These are phyloP conservation scores for Penicillium rolfsii DNA, from an alignment of 2,329 filamentous ascomycete genomes.

Conservation along the genomic window DNA sequence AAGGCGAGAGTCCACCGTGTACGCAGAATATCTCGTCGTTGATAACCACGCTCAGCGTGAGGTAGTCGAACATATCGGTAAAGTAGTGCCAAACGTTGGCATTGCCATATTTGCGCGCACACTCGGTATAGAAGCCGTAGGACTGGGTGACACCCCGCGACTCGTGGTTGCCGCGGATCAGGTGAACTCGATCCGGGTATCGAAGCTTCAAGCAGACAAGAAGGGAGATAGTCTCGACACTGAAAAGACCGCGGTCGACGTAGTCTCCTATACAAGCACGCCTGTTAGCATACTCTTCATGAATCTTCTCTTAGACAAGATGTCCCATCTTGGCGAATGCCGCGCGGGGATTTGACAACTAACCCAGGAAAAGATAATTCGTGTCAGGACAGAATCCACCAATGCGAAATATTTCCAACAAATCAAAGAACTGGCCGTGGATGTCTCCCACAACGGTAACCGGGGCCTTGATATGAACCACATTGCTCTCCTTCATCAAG, in stretches of 20 bases:
- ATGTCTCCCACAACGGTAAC: slow-evolving; percentile 98
- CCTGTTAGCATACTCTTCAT: slow-evolving; percentile 11
- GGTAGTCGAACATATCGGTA: slow-evolving; percentile 99
- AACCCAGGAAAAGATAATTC: slow-evolving; percentile 96
- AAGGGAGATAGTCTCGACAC: slow-evolving; percentile 96
- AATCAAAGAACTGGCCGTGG: slow-evolving; percentile 97
- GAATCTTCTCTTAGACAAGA: neutral
- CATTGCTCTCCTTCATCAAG: slow-evolving; percentile 99
- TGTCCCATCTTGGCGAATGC: neutral
- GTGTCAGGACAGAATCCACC: slow-evolving; percentile 97
- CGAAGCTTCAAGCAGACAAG: slow-evolving; percentile 96
- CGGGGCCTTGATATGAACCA: slow-evolving; percentile 92
- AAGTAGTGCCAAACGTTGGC: slow-evolving; percentile 99
- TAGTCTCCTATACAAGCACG: slow-evolving; percentile 75
- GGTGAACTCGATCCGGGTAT: slow-evolving; percentile 92
- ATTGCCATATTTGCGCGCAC: slow-evolving; percentile 96
- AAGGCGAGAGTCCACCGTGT: slow-evolving; percentile 85
- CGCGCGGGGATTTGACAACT: slow-evolving; percentile 13
- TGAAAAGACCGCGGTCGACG: slow-evolving; percentile 97
- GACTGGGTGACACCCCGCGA: slow-evolving; percentile 97
- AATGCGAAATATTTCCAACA: slow-evolving; percentile 99
- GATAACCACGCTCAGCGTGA: slow-evolving; percentile 95
- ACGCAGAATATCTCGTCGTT: slow-evolving; percentile 99
- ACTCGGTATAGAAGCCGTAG: slow-evolving; percentile 99
- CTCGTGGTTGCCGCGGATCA: slow-evolving; percentile 98